These are phyloP conservation scores for Psilocybe azurescens DNA, from an alignment of 768 basidiomycete species.

Conservation along the genomic window DNA sequence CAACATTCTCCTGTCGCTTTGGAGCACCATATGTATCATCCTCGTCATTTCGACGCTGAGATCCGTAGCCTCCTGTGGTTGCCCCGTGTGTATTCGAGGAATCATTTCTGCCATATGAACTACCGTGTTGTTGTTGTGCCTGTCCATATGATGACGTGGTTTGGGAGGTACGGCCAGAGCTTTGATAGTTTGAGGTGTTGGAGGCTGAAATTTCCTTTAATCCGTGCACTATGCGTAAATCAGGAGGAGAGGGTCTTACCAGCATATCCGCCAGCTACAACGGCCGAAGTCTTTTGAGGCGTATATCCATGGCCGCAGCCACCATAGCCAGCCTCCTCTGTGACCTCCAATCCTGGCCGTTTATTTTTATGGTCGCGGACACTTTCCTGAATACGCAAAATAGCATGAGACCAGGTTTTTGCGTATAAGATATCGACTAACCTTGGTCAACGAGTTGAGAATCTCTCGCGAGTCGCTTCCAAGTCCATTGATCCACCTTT, in stretches of 20 bases:
- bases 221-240: background rate
- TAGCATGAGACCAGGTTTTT: background rate
- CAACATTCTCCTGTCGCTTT: constrained; percentile 5
- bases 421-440: constrained; percentile 20
- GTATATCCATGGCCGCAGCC: constrained; percentile 33
- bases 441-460: constrained; percentile 59
- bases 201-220: background rate
- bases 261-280: constrained; percentile 4
- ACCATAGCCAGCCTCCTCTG: constrained; percentile 46
- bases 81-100: constrained; percentile 1
- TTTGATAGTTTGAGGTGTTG: background rate
- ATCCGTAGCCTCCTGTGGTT: constrained; percentile 9
- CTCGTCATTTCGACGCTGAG: constrained; percentile 17
- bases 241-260: background rate
- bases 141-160: background rate
- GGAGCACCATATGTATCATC: constrained; percentile 12
- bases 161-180: constrained; percentile 1
- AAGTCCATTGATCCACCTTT: constrained; percentile 57
- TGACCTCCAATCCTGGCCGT: constrained; percentile 53
- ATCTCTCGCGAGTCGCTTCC: constrained; percentile 49
- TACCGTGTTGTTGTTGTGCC: background rate
- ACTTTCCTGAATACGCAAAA: constrained; percentile 43
- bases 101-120: constrained; percentile 1
- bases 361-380: constrained; percentile 63
- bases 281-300: constrained; percentile 3